These are phyloP conservation scores for Debaryomyces sp. DNA, from an alignment of 1,139 yeast genomes.

Conservation along the genomic window DNA sequence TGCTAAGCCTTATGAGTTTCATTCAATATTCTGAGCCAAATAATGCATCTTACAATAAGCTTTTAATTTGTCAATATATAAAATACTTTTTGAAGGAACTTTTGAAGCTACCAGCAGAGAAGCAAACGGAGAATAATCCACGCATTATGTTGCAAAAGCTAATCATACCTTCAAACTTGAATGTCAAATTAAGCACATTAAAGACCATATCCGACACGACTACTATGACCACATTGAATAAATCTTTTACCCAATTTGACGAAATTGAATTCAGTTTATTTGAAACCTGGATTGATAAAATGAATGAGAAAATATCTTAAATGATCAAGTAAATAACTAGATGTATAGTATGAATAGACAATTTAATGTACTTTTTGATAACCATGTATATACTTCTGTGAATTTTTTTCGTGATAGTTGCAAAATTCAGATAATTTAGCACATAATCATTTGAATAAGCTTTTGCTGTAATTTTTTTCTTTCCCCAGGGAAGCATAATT, in stretches of 20 bases:
- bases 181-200: constrained; percentile 2
- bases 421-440: not conserved
- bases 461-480: not conserved
- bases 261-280: constrained; percentile 48
- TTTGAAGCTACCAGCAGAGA: constrained; percentile 20
- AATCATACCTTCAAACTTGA: constrained; percentile 40
- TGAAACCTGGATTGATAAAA: constrained; percentile 48
- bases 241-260: constrained; percentile 29
- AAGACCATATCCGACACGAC: constrained; percentile 4
- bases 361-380: not conserved
- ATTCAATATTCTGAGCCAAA: constrained; percentile 21
- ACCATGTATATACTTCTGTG: not conserved
- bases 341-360: not conserved
- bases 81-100: constrained; percentile 46
- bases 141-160: constrained; percentile 28
- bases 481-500: too few relatives aligned
- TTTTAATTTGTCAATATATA: constrained; percentile 42
- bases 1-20: constrained; percentile 31
- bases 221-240: not conserved
- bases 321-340: not conserved
- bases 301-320: constrained; percentile 21
- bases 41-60: constrained; percentile 23
- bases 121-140: constrained; percentile 14
- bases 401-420: not conserved
- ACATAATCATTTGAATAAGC: not conserved